Base-by-base conservation (phyloP, 495 filamentous ascomycete genomes). In the Penicillium coffeae region DNA sequence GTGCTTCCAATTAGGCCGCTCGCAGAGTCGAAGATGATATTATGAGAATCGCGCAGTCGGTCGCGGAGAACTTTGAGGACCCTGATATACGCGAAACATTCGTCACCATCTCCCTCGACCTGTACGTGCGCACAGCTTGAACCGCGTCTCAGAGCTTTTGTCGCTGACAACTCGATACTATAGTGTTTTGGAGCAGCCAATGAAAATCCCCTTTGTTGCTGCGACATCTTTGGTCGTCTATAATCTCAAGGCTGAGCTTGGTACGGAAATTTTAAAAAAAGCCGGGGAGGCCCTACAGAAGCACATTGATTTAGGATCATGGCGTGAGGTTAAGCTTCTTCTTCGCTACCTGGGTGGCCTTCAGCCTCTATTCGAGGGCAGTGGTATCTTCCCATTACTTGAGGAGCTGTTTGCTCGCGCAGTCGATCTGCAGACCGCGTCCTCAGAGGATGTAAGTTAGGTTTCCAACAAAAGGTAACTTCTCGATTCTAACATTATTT, bases 181-280 rank as follows among this genome's bases (percentile, higher is more conserved):
- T 32, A 81, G 75, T 35, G 74, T 85, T 35, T 58, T 90, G 16
- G 93, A 99, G 69, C 93, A 99, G 68, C 92, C 94, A 0, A 84
- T 99, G 68, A 96, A 96, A 71, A 92, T 90, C 43, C 94, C 93
- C 1, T 96, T 96, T 63, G 76, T 93, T 43, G 90, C 90, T 21
- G 86, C 85, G 19, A 82, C 90, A 3, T 75, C 90, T 21, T 74
- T 96, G 40, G 78, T 87, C 37, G 74, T 81, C 48, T 93, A 96
- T 69, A 74, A 77, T 27, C 68, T 85, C 49, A 88, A 87, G 46
- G 76, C 83, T 16, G 86, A 92, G 51, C 71, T 93, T 30, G 77
- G 83, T 21, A 71, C 76, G 34, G 81, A 91, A 38, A 61, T 92
- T 12, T 66, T 96, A 25, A 72, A 64, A 30, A 82, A 79, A 56